Evolutionary conservation across 805 yeast genomes (phyloP), one percentile per base, ranked within the genome.

Genomic region (Lipomyces yamadae): DNA sequence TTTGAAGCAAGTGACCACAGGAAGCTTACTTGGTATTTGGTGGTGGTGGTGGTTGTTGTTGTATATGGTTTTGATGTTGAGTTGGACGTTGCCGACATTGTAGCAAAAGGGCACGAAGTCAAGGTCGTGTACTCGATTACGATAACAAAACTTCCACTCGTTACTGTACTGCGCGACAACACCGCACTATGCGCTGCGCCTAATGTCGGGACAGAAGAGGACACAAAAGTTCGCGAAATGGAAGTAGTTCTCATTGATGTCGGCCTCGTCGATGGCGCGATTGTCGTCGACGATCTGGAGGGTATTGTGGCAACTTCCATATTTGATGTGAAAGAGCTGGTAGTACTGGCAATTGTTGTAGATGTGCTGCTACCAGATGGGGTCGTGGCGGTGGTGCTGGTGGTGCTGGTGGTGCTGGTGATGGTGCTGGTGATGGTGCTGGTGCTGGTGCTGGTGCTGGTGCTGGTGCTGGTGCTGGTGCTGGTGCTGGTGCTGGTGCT

Each of bases 251-350:
- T 42, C 48, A 15, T 18, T 15, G 18, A 15, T 42, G 48, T 42
- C 48, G 62, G 8, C 33, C 58, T 15, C 7, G 60, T 45, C 13
- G 64, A 42, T 15, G 30, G 24, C 45, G 54, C 13, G 37, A 18
- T 57, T n/a, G 18, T 24, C 1, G 61, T 45, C 35, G 55, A 29
- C 24, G 54, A 30, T 24, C 37, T 13, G 29, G 50, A 15, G 2
- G 37, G 7, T n/a, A 29, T 29, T 1, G 58, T 6, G 7, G 39
- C 18, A 15, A 24, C 4, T 4, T 24, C 6, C 10, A 18, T n/a
- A 1, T 4, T 15, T 39, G 54, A 24, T 7, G 29, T 30, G 34
- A 54, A 18, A 18, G 45, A 4, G 52, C 37, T 53, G n/a, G 53
- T 15, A 8, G 39, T 24, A 4, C 57, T 32, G 35, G 48, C n/a